phyloP scores from a whole-genome alignment of 805 yeast genomes.

The Suhomyces sp. region DNA sequence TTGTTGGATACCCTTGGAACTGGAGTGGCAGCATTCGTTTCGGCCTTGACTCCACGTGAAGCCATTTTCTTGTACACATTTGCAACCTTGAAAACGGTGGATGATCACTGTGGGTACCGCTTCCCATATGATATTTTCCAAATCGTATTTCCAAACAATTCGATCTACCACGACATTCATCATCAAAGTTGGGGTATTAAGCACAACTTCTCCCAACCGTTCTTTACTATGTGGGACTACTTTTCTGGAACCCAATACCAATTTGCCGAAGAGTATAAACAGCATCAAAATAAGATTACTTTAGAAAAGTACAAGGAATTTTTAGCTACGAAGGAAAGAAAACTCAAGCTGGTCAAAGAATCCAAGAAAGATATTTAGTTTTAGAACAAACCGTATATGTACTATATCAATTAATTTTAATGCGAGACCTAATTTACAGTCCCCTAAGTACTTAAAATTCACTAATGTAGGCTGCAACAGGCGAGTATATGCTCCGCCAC shows the following conservation, averaged over 20 bases:
- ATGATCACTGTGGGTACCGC: slow-evolving; percentile 98
- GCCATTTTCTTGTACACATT: slow-evolving; percentile 70
- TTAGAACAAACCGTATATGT: background rate
- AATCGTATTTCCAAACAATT: slow-evolving; percentile 86
- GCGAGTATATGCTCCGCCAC: background rate
- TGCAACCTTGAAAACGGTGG: slow-evolving; percentile 94
- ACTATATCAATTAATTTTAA: background rate
- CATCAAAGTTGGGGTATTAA: slow-evolving; percentile 96
- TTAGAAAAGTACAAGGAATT: slow-evolving; percentile 64
- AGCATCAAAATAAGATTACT: slow-evolving; percentile 64
- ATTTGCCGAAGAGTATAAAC: slow-evolving; percentile 57
- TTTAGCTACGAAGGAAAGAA: slow-evolving; percentile 34
- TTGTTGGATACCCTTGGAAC: slow-evolving; percentile 89
- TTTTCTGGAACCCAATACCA: slow-evolving; percentile 68
- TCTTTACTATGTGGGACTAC: slow-evolving; percentile 91
- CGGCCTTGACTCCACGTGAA: slow-evolving; percentile 74
- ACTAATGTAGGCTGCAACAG: background rate
- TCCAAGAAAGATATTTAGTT: slow-evolving; percentile 8
- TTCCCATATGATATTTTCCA: slow-evolving; percentile 92
- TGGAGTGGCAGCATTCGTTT: slow-evolving; percentile 68
- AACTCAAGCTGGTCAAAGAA: background rate
- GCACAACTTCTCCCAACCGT: slow-evolving; percentile 92
- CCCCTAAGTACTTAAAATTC: background rate
- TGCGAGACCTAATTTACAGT: background rate
- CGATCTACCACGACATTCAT: slow-evolving; percentile 95